Evolutionary conservation across 2,329 filamentous ascomycete genomes (phyloP).

Genomic region (Aspergillus novoparasiticus): DNA sequence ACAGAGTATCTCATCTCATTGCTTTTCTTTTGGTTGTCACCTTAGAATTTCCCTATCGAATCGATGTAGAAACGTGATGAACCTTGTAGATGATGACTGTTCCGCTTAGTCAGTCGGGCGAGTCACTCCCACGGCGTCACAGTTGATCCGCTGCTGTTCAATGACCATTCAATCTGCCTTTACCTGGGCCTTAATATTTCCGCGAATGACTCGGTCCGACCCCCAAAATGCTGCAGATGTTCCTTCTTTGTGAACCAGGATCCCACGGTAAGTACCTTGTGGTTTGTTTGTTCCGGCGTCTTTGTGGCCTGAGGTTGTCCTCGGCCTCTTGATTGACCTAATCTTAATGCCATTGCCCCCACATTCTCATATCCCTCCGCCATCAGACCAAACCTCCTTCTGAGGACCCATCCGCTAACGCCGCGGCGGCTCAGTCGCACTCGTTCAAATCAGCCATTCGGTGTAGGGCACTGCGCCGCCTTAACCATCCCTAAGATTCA

Average conservation of each 20-base stretch:
- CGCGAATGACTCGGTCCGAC: constrained; percentile 10
- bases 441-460: constrained; percentile 32
- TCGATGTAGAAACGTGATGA: background rate
- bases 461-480: constrained; percentile 30
- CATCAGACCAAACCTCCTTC: constrained; percentile 32
- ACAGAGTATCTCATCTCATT: background rate
- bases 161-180: constrained; percentile 11
- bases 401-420: constrained; percentile 25
- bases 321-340: constrained; percentile 13
- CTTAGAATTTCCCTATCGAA: background rate
- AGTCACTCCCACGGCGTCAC: constrained; percentile 17
- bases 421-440: constrained; percentile 30
- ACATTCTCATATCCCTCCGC: constrained; percentile 34
- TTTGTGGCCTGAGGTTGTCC: constrained; percentile 3
- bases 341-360: constrained; percentile 26
- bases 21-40: background rate
- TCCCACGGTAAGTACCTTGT: constrained; percentile 22
- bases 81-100: background rate
- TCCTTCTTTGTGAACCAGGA: constrained; percentile 21
- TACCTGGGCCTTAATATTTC: constrained; percentile 9
- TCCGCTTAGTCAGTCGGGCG: constrained; percentile 22
- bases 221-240: constrained; percentile 30
- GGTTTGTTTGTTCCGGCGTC: constrained; percentile 1
- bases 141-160: constrained; percentile 25
- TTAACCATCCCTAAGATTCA: constrained; percentile 14